These are phyloP conservation scores for Rhododendron kiyosumense DNA, from an alignment of 148 eudicot genomes.

Conservation along the genomic window DNA sequence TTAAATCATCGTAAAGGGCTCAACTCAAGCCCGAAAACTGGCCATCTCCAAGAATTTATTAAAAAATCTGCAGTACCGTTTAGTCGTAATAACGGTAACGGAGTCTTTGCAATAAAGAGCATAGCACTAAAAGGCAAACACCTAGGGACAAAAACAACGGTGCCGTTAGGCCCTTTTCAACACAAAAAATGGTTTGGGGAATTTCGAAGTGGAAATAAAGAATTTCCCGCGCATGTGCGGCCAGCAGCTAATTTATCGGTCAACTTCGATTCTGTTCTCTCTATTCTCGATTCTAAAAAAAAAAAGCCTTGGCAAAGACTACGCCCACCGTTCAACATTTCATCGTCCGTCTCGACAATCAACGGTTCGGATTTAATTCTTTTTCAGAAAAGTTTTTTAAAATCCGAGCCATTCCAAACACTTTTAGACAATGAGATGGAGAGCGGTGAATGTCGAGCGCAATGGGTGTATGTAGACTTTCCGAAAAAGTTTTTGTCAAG, in stretches of 20 bases:
- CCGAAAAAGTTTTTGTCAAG: no score
- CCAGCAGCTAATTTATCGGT: not conserved
- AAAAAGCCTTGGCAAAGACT: no score
- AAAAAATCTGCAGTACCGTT: no score
- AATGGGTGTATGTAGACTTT: no score
- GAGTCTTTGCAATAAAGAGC: not conserved
- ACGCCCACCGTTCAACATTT: no score
- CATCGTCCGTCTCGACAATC: no score
- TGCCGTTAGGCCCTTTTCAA: conserved; percentile 3
- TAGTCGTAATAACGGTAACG: not conserved
- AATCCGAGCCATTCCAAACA: no score
- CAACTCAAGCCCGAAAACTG: not conserved
- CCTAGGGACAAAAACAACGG: not conserved
- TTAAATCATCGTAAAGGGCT: no score
- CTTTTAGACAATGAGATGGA: no score
- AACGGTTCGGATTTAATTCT: no score
- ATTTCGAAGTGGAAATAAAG: not conserved
- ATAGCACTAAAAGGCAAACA: not conserved
- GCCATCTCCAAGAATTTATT: not conserved
- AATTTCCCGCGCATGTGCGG: not conserved
- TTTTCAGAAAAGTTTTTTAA: no score
- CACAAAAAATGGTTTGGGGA: not conserved
- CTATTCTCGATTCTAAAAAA: not conserved
- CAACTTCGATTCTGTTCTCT: not conserved
- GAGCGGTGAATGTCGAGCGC: no score